Evolutionary conservation across 1,284 basidiomycete species (phyloP).

Genomic region (Moesziomyces globuligerus): DNA sequence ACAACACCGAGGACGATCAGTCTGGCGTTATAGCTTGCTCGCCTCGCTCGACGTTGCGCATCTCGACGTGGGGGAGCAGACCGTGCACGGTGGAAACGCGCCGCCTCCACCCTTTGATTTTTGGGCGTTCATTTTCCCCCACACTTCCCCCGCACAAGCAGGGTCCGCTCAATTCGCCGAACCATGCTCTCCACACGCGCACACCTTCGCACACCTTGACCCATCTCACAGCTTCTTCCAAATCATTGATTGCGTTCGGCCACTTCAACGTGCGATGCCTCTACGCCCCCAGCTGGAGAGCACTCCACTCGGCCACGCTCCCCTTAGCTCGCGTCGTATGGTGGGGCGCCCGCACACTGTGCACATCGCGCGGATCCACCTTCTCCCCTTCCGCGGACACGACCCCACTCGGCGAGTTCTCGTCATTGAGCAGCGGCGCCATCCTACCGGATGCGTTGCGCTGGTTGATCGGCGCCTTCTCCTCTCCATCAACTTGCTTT

Average conservation of each 20-base stretch:
- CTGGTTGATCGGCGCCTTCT: constrained; percentile 32
- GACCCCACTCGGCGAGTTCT: constrained; percentile 21
- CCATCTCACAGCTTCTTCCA: neutral
- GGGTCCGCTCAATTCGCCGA: neutral
- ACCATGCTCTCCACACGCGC: too few species aligned
- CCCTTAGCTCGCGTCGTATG: constrained; percentile 44
- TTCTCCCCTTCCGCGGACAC: constrained; percentile 22
- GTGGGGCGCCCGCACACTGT: constrained; percentile 18
- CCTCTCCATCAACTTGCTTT: neutral
- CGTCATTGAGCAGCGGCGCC: constrained; percentile 42
- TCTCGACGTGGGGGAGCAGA: neutral
- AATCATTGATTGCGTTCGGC: neutral
- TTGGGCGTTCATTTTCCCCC: neutral
- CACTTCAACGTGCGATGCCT: too few species aligned
- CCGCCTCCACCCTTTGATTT: neutral
- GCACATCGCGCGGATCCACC: constrained; percentile 13
- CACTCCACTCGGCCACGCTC: constrained; percentile 56
- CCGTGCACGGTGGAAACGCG: neutral
- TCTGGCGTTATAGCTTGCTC: too few species aligned
- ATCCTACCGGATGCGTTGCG: constrained; percentile 42
- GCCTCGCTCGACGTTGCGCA: neutral
- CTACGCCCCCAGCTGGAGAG: constrained; percentile 52
- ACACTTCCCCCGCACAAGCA: neutral
- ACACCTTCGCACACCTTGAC: neutral
- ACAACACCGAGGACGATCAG: too few species aligned